Conservation (phyloP, 106 monocot genomes). For the Triglochin maritima region DNA sequence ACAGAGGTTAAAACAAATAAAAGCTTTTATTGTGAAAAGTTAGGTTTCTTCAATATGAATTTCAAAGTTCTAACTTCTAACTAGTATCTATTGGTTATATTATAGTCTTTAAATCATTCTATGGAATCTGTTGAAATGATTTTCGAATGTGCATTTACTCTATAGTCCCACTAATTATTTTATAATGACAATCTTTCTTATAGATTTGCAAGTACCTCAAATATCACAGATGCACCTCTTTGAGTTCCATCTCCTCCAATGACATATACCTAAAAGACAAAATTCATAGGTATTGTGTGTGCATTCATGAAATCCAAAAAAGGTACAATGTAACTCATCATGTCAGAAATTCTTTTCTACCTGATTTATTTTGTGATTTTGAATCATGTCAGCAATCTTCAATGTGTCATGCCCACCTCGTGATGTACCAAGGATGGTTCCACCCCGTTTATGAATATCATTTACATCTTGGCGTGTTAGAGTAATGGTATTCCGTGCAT, state of each 20-base stretch:
- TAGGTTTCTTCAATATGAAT: no score
- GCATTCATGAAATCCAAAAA: neutral
- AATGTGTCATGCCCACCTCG: constrained; percentile 79
- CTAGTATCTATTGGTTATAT: no score
- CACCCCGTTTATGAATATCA: constrained; percentile 86
- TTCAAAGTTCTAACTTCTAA: no score
- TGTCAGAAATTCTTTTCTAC: constrained; percentile 12
- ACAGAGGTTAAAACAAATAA: no score
- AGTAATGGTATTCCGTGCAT: constrained; percentile 58
- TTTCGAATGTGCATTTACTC: no score
- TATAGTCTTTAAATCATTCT: no score
- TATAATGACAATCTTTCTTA: no score
- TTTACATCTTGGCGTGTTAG: constrained; percentile 69
- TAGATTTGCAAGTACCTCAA: constrained; percentile 40
- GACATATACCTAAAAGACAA: constrained; percentile 57
- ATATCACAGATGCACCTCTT: constrained; percentile 85
- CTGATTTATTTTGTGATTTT: constrained; percentile 90
- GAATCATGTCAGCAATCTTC: constrained; percentile 81
- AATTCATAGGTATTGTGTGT: neutral
- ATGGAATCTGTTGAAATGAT: no score
- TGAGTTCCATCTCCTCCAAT: constrained; percentile 97
- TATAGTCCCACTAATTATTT: no score
- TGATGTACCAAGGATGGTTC: constrained; percentile 75
- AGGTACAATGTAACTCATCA: no score
- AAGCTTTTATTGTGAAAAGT: no score